Base-by-base conservation (phyloP, 2,329 filamentous ascomycete species). In the Colletotrichum trifolii region DNA sequence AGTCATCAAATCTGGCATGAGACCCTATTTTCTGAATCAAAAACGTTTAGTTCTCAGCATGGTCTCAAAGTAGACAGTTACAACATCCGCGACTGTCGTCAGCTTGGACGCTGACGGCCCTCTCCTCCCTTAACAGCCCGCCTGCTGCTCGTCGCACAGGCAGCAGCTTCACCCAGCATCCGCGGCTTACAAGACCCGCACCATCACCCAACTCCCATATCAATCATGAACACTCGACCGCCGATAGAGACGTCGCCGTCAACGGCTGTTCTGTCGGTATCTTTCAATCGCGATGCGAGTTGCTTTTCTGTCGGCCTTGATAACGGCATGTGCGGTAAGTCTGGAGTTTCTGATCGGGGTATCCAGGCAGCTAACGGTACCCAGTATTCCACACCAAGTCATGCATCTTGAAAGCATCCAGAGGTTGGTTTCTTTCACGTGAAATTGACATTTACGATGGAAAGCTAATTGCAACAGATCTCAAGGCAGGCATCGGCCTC, bases 271-370 rank as follows among this genome's bases (percentile, higher is more conserved):
- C 85, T 97, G 42, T 96, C 93, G 12, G 88, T 91, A 49, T 88
- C 91, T 8, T 97, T 97, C 81, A 98, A 97, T 74, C 85, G 88
- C 72, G 92, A 96, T 75, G 87, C 87, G 69, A 94, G 88, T 71
- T 94, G 91, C 73, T 98, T 98, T 77, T 87, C 93, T 34, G 91
- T 96, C 36, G 96, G 93, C 8, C 83, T 97, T 8, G 92, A 97
- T 73, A 89, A 89, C 10, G 95, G 95, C 35, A 94, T 96, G 76
- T 92, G 91, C 77, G 89, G 93, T 94, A 85, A 73, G 89, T 76
- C 45, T 34, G 54, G 8, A 39, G 33, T 6, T 8, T 34, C 6
- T 6, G 46, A 15, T 17, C 25, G 17, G 13, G 17, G 34, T 13
- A 11, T 40, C 52, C 15, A 50, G 38, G 35, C 42, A 36, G 64